Evolutionary conservation across 805 yeast species (phyloP).

Genomic region (Yarrowia sp.): DNA sequence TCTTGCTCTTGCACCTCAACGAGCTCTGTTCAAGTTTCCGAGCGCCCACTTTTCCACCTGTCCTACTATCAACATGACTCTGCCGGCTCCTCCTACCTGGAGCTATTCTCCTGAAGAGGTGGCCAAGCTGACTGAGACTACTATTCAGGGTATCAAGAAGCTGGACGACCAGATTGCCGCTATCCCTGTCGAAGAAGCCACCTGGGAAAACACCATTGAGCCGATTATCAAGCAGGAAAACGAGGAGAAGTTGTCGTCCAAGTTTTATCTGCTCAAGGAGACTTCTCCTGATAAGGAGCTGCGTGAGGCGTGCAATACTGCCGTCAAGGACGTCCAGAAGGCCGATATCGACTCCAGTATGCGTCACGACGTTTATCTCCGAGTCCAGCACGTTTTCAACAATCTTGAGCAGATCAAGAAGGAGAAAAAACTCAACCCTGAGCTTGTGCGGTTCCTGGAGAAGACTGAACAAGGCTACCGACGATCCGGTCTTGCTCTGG

Average conservation of each 20-base stretch:
- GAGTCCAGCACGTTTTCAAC: conserved; percentile 54
- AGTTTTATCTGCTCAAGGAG: conserved; percentile 66
- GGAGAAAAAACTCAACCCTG: conserved; percentile 45
- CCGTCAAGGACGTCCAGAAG: conserved; percentile 57
- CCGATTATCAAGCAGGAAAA: conserved; percentile 56
- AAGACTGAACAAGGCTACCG: conserved; percentile 57
- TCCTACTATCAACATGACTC: neutral
- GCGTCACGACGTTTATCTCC: conserved; percentile 64
- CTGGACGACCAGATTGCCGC: conserved; percentile 56
- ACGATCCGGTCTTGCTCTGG: conserved; percentile 67
- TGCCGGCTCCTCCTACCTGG: conserved; percentile 51
- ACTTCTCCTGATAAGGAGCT: conserved; percentile 62
- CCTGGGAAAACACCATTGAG: conserved; percentile 55
- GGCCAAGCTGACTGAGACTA: conserved; percentile 43
- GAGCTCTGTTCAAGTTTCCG: conserved; percentile 7
- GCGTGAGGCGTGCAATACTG: conserved; percentile 66
- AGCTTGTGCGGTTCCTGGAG: conserved; percentile 55
- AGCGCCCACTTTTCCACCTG: neutral
- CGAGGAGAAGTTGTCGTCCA: conserved; percentile 47
- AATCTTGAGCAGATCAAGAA: conserved; percentile 18
- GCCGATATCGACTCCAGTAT: conserved; percentile 60
- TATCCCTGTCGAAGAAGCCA: conserved; percentile 45
- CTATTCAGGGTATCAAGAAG: conserved; percentile 46
- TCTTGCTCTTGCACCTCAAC: conserved; percentile 2
- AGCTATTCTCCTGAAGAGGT: conserved; percentile 54